phyloP scores from a whole-genome alignment of 805 yeast species.

The Yamadazyma sp. region DNA sequence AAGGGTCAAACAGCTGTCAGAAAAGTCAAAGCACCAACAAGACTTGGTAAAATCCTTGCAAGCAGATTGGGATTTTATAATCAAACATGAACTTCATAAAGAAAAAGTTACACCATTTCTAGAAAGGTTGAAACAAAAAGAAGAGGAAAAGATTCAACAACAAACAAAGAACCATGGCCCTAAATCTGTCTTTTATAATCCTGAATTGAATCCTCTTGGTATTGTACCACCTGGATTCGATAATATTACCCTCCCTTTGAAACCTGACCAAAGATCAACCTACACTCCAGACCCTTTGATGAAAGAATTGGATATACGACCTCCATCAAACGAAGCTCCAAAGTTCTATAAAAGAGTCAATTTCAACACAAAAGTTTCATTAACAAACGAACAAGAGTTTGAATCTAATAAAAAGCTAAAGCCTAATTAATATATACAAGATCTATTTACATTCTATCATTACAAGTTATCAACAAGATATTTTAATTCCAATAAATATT shows the following conservation, averaged over 20 bases:
- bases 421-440: constrained; percentile 1
- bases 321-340: constrained; percentile 45
- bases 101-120: constrained; percentile 25
- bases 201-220: constrained; percentile 65
- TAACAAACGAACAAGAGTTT: neutral
- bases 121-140: constrained; percentile 16
- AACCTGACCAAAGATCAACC: constrained; percentile 7
- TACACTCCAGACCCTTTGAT: constrained; percentile 30
- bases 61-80: constrained; percentile 40
- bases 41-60: constrained; percentile 24
- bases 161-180: constrained; percentile 38
- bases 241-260: constrained; percentile 32
- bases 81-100: constrained; percentile 31
- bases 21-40: constrained; percentile 16
- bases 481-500: neutral
- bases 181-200: constrained; percentile 58
- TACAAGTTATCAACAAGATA: constrained; percentile 2
- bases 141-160: constrained; percentile 14
- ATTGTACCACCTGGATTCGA: constrained; percentile 41
- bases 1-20: constrained; percentile 18
- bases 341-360: constrained; percentile 42
- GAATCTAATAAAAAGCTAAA: neutral
- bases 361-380: neutral
- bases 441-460: constrained; percentile 3
- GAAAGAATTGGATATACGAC: constrained; percentile 21